These are phyloP conservation scores for Phytophthora constricta DNA, from an alignment of 352 stramenopile species.

Conservation along the genomic window DNA sequence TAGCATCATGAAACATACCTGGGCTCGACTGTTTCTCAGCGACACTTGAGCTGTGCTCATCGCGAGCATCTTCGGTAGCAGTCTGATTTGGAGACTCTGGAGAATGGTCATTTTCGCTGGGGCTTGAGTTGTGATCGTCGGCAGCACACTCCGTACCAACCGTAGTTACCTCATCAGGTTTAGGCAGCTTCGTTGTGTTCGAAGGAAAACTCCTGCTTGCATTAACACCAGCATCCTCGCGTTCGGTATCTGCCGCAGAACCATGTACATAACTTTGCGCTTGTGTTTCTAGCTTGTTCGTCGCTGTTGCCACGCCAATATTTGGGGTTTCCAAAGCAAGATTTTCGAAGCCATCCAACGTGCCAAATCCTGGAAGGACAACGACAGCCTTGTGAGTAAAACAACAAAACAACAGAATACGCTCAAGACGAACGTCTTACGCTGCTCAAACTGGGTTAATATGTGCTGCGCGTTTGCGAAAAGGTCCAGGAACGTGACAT, in stretches of 20 bases:
- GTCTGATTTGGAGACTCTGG: constrained; percentile 20
- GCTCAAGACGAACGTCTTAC: constrained; percentile 29
- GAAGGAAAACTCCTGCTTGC: too few relatives aligned
- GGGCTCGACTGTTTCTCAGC: constrained; percentile 44
- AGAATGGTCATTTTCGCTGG: not conserved
- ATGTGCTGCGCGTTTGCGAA: constrained; percentile 45
- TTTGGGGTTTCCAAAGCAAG: too few relatives aligned
- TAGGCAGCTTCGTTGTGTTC: too few relatives aligned
- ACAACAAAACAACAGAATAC: not conserved
- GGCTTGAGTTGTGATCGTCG: too few relatives aligned
- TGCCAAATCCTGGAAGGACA: constrained; percentile 40
- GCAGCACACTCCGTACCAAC: too few relatives aligned
- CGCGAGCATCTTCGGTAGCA: constrained; percentile 31
- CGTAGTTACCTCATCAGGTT: too few relatives aligned
- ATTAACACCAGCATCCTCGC: not conserved
- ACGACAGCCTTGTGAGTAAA: not conserved
- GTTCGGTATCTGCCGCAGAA: not conserved
- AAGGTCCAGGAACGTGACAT: constrained; percentile 36
- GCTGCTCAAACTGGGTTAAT: constrained; percentile 48
- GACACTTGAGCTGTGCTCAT: constrained; percentile 43
- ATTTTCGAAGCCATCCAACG: constrained; percentile 45
- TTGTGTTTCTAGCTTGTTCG: too few relatives aligned
- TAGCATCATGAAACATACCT: constrained; percentile 31
- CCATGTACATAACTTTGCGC: not conserved
- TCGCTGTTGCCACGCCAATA: too few relatives aligned